Evolutionary conservation across 495 filamentous ascomycete species (phyloP), one percentile per base, ranked within the genome.

Genomic region (Chlorociboria aeruginascens): DNA sequence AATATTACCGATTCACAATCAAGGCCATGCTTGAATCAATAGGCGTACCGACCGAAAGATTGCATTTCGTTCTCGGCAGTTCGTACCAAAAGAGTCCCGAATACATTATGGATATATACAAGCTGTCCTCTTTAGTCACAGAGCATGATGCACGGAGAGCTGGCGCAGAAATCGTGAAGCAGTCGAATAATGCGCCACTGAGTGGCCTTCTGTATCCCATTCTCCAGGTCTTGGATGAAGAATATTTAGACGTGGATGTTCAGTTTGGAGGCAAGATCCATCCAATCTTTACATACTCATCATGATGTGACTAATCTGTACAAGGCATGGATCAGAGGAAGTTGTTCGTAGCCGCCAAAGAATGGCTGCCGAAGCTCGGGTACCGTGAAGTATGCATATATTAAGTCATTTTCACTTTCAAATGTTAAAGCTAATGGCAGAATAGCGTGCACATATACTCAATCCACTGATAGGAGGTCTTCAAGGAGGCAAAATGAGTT

Each of bases 111-210:
- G 44, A 46, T 28, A 7, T 46, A 6, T 39, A 37, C 9, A 52
- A 52, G 33, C 45, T 65, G 3, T 50, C 61, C 11, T 59, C 62
- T 12, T 49, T 63, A 8, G 55, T 60, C 33, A 59, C 61, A 2
- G 58, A 60, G 36, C 58, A 64, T 41, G 77, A 82, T 56, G 68
- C 73, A 0, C 72, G 71, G 49, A 79, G 76, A 57, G 76, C 77
- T 7, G 78, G 80, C 14, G 71, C 73, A 0, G 80, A 85, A 54
- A 66, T 85, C 11, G 78, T 85, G 10, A 85, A 83, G 62, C 78
- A 83, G 54, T 61, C 69, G 4, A 67, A 67, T 1, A 77, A 72
- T 50, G 67, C 76, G 9, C 68, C 74, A 4, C 49, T 84, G 45
- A 71, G 65, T 57, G 76, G 77, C 0, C 67, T 82, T n/a, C 61